These are phyloP conservation scores for Thoreauomyces humboldtii DNA, from an alignment of 192 early-diverging fungal species.

Conservation along the genomic window DNA sequence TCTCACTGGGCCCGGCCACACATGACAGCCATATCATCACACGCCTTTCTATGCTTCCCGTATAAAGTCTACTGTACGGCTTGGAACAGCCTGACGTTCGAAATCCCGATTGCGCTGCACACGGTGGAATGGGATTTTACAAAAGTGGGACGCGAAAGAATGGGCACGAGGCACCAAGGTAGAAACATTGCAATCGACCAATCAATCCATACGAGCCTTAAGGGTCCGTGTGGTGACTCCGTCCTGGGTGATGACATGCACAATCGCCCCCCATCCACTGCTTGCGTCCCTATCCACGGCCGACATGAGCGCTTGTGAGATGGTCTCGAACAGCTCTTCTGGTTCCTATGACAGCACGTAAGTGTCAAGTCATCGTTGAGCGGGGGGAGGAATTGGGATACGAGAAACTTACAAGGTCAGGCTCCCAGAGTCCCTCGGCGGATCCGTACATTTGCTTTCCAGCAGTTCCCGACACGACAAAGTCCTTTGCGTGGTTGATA, in stretches of 20 bases:
- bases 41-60: no score
- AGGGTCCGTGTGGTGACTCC: slow-evolving; percentile 84
- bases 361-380: neutral
- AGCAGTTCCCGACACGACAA: slow-evolving; percentile 92
- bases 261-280: slow-evolving; percentile 95
- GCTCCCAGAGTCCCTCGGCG: slow-evolving; percentile 97
- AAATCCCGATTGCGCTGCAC: no score
- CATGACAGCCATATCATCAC: no score
- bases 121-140: no score
- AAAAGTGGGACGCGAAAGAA: no score
- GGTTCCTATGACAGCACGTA: slow-evolving; percentile 59
- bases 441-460: slow-evolving; percentile 86
- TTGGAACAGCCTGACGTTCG: no score
- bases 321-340: slow-evolving; percentile 96
- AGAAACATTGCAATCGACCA: no score
- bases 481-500: slow-evolving; percentile 87
- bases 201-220: slow-evolving; percentile 63
- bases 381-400: neutral
- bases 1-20: no score
- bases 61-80: no score
- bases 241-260: slow-evolving; percentile 88
- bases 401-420: slow-evolving; percentile 74
- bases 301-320: slow-evolving; percentile 90
- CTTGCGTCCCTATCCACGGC: slow-evolving; percentile 93
- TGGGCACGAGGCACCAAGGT: no score